Conservation (phyloP, 2,329 filamentous ascomycete species). For the Zasmidium citrigriseum region DNA sequence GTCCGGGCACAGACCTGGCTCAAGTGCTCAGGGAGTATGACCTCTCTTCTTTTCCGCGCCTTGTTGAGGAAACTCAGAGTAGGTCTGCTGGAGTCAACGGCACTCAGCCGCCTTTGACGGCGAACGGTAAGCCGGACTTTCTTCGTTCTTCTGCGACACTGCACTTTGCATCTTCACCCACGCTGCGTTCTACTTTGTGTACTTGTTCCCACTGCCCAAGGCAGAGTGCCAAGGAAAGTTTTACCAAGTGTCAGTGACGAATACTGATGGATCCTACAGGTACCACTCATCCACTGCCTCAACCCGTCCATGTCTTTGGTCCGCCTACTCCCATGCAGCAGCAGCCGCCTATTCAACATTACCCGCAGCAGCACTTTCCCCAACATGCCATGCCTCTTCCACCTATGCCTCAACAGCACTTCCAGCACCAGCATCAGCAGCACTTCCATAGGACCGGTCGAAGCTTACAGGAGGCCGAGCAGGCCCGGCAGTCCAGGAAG, state of each 20-base stretch:
- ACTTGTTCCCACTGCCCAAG: neutral
- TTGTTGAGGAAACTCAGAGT: slow-evolving; percentile 21
- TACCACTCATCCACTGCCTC: slow-evolving; percentile 29
- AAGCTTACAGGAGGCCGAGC: slow-evolving; percentile 63
- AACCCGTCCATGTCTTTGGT: slow-evolving; percentile 29
- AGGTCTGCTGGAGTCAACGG: slow-evolving; percentile 24
- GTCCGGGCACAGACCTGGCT: slow-evolving; percentile 28
- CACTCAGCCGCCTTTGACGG: slow-evolving; percentile 17
- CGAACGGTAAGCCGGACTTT: slow-evolving; percentile 30
- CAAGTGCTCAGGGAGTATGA: slow-evolving; percentile 37
- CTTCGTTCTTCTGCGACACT: neutral
- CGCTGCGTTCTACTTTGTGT: neutral
- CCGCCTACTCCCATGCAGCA: slow-evolving; percentile 6
- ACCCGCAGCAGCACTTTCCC: slow-evolving; percentile 8
- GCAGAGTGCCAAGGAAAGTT: neutral
- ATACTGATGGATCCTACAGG: slow-evolving; percentile 21
- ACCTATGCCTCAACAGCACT: slow-evolving; percentile 3
- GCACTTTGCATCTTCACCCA: neutral
- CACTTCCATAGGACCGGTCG: slow-evolving; percentile 44
- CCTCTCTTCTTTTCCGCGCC: slow-evolving; percentile 29
- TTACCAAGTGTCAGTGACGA: neutral
- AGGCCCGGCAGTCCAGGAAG: slow-evolving; percentile 64
- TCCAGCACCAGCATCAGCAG: slow-evolving; percentile 26
- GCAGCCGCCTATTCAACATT: neutral
- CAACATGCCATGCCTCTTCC: slow-evolving; percentile 9